Base-by-base conservation (phyloP, 1,284 basidiomycete genomes). In the Ustilago shanxiensis region DNA sequence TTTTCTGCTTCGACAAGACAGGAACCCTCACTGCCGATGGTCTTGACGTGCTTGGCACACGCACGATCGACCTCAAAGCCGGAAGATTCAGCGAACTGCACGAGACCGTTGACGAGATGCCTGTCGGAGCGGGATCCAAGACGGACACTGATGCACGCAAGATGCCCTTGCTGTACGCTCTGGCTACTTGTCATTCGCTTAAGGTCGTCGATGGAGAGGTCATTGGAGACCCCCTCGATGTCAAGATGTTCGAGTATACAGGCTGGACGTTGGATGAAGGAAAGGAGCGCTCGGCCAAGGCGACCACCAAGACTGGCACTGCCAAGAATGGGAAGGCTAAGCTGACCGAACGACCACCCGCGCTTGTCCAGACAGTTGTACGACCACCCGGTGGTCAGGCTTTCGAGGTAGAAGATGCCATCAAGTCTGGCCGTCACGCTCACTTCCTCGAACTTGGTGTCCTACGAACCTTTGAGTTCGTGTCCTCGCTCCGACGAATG, bases 1-100 rank as follows among this genome's bases (percentile, higher is more conserved):
- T 99, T 9, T 96, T 95, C 82, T 98, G 95, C 87, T 99, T 99
- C 83, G 97, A 99, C 89, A 99, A 99, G 88, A 99, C 97, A 1
- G 97, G 97, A 2, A 99, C 97, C 0, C 89, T 99, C 18, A 99
- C 97, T 0, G 97, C 98, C 86, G 97, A 99, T 79, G 97, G 97
- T 0, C 89, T 99, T 47, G 97, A 99, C 83, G 95, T 99, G 51
- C 92, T 99, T 51, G 84, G 84, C 1, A 79, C 79, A 18, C 79
- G 85, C n/a, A 86, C 84, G 1, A 77, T 86, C 47, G 83, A 82
- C 61, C 62, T 78, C 57, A 73, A 78, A 31, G 73, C 79, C 1
- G 90, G 91, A 55, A 90, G 91, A 50, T 99, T 99, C 87, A 95
- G 95, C 45, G 95, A 99, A 84, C 90, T 99, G 22, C 89, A 97